Conservation (phyloP, 805 yeast genomes). For the Hanseniaspora lindneri region DNA sequence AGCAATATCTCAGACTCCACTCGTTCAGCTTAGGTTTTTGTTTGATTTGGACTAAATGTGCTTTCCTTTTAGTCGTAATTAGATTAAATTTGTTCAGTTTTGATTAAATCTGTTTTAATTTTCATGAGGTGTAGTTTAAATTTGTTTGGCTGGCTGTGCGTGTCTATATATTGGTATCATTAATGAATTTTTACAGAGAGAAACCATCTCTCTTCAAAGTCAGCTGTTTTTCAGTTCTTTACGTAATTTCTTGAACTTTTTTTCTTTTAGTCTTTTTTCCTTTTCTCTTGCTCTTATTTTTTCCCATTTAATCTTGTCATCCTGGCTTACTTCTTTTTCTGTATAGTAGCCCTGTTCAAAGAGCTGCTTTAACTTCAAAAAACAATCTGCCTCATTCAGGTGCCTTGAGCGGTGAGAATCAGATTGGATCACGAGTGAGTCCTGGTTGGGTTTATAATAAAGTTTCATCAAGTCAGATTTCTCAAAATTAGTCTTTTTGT, state of each 20-base stretch:
- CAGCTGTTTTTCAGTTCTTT: slow-evolving; percentile 23
- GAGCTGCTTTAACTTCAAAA: slow-evolving; percentile 44
- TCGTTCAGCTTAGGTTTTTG: too few relatives aligned
- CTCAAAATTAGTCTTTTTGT: slow-evolving; percentile 42
- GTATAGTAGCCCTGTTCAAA: slow-evolving; percentile 38
- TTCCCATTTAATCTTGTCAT: slow-evolving; percentile 43
- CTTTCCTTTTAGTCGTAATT: too few relatives aligned
- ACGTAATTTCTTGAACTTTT: slow-evolving; percentile 31
- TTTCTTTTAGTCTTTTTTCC: slow-evolving; percentile 29
- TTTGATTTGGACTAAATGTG: too few relatives aligned
- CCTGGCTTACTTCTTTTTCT: slow-evolving; percentile 37
- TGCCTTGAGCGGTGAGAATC: slow-evolving; percentile 50
- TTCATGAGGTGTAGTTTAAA: too few relatives aligned
- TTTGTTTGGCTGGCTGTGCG: too few relatives aligned
- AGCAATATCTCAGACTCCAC: too few relatives aligned
- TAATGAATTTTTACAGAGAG: too few relatives aligned
- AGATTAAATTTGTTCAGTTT: too few relatives aligned
- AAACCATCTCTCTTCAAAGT: slow-evolving; percentile 23
- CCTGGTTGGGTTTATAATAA: slow-evolving; percentile 23
- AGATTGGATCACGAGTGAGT: slow-evolving; percentile 48
- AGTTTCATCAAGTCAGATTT: slow-evolving; percentile 24
- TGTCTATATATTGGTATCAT: too few relatives aligned
- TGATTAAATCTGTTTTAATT: too few relatives aligned
- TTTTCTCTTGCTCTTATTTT: slow-evolving; percentile 28
- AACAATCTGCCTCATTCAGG: slow-evolving; percentile 46